A percentile compares a stretch with the other conserved stretches of the same genome.
These are phyloP conservation scores for Centaurea solstitialis DNA, from an alignment of 129 eudicot genomes.

Conservation along the genomic window DNA sequence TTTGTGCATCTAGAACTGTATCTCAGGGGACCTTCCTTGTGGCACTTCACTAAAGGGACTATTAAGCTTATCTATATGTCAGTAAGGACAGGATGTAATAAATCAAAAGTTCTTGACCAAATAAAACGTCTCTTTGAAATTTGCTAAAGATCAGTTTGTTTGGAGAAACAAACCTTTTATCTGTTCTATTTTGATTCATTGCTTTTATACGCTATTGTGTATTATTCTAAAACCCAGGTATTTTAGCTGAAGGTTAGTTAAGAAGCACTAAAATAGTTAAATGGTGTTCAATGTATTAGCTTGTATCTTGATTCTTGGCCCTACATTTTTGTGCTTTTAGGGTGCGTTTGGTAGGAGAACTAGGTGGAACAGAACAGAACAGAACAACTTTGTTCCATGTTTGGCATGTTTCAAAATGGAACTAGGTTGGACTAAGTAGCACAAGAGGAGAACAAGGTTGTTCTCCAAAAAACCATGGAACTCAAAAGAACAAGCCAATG, in stretches of 20 bases:
- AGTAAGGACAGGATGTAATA: not conserved
- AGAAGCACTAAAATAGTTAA: not conserved
- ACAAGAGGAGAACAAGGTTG: no score
- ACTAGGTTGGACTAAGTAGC: no score
- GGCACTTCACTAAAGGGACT: not conserved
- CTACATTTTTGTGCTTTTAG: not conserved
- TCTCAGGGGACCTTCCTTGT: not conserved
- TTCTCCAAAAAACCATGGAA: no score
- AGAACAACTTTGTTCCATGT: no score
- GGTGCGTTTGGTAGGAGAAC: no score
- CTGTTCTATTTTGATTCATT: not conserved
- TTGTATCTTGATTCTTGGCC: not conserved
- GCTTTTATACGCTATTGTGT: not conserved
- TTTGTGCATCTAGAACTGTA: not conserved
- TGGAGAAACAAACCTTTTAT: not conserved
- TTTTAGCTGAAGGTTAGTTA: not conserved
- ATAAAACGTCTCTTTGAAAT: not conserved
- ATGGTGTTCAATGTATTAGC: not conserved
- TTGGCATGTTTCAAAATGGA: no score
- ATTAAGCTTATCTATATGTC: not conserved
- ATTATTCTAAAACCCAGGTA: not conserved
- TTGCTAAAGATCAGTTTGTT: not conserved
- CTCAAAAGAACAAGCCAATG: no score
- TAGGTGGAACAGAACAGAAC: no score
- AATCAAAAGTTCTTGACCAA: not conserved